Evolutionary conservation across 331 rosid genomes (phyloP).

Genomic region (Phaseolus coccineus): DNA sequence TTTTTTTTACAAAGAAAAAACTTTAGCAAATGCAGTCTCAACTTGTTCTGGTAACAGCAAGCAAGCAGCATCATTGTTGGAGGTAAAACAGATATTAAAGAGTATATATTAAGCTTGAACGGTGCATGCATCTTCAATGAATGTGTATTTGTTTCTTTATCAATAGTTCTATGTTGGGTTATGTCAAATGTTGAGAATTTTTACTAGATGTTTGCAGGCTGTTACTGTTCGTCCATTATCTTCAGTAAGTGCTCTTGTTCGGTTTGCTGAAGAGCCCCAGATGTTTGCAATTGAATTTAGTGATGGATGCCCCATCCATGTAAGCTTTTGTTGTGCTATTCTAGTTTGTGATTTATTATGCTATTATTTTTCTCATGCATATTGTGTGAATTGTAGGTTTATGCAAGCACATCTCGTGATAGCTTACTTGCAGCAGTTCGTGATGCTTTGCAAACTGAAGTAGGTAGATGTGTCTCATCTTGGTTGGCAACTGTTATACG

Average conservation of each 20-base stretch:
- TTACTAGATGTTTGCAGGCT: slow-evolving; percentile 97
- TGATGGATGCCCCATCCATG: slow-evolving; percentile 98
- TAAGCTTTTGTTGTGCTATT: slow-evolving; percentile 57
- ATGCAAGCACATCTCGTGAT: slow-evolving; percentile 99
- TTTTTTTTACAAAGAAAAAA: background rate
- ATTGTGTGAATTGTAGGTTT: slow-evolving; percentile 71
- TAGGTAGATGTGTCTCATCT: slow-evolving; percentile 75
- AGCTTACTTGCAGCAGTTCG: slow-evolving; percentile 96
- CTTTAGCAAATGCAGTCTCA: background rate
- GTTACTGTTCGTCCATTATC: slow-evolving; percentile 97
- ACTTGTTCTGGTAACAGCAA: slow-evolving; percentile 24
- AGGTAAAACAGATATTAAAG: slow-evolving; percentile 10
- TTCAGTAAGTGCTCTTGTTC: slow-evolving; percentile 89
- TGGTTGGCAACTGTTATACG: slow-evolving; percentile 45
- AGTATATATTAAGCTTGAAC: background rate
- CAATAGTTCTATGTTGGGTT: slow-evolving; percentile 39
- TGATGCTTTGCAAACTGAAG: slow-evolving; percentile 94
- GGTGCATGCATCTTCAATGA: slow-evolving; percentile 15
- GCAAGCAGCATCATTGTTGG: slow-evolving; percentile 23
- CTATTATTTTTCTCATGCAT: slow-evolving; percentile 52
- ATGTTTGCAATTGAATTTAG: slow-evolving; percentile 98
- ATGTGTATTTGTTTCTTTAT: slow-evolving; percentile 8
- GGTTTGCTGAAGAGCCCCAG: slow-evolving; percentile 99
- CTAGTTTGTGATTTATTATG: slow-evolving; percentile 32
- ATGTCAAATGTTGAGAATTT: slow-evolving; percentile 69